Conservation (phyloP, 2,329 filamentous ascomycete species). For the Lachnellula hyalina region DNA sequence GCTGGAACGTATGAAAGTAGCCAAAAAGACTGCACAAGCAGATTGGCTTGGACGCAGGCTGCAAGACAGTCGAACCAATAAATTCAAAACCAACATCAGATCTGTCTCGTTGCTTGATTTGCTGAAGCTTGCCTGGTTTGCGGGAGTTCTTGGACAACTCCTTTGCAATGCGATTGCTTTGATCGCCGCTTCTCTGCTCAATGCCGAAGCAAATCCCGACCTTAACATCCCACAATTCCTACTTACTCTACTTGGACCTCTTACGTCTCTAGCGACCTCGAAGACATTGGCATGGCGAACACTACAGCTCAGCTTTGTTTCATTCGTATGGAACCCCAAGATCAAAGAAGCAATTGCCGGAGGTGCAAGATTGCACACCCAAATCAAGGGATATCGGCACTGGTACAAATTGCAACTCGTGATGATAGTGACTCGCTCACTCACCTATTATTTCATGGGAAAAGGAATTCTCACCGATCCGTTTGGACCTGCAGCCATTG, state of each 20-base stretch:
- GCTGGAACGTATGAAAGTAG: constrained; percentile 60
- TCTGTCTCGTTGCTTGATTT: constrained; percentile 6
- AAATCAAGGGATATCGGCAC: constrained; percentile 53
- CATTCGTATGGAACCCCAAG: constrained; percentile 65
- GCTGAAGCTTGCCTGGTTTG: constrained; percentile 20
- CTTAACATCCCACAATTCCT: not conserved
- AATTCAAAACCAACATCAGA: constrained; percentile 24
- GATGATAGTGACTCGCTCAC: constrained; percentile 49
- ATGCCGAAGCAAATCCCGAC: not conserved
- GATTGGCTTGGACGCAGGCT: constrained; percentile 45
- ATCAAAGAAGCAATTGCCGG: constrained; percentile 46
- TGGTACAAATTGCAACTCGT: constrained; percentile 64
- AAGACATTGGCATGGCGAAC: constrained; percentile 36
- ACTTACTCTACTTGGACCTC: constrained; percentile 16
- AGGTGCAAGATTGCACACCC: constrained; percentile 52
- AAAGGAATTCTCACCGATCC: constrained; percentile 17
- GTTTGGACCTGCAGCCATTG: constrained; percentile 12
- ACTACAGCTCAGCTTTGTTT: constrained; percentile 44
- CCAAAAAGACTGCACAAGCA: constrained; percentile 64
- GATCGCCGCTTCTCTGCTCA: constrained; percentile 3
- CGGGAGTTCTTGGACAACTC: constrained; percentile 25
- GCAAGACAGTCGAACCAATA: constrained; percentile 51
- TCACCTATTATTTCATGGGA: constrained; percentile 35
- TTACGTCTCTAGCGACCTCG: constrained; percentile 34
- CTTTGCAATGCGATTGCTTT: constrained; percentile 22